These are phyloP conservation scores for Kalanchoe fedtschenkoi DNA, from an alignment of 164 flowering plant species.

Conservation along the genomic window DNA sequence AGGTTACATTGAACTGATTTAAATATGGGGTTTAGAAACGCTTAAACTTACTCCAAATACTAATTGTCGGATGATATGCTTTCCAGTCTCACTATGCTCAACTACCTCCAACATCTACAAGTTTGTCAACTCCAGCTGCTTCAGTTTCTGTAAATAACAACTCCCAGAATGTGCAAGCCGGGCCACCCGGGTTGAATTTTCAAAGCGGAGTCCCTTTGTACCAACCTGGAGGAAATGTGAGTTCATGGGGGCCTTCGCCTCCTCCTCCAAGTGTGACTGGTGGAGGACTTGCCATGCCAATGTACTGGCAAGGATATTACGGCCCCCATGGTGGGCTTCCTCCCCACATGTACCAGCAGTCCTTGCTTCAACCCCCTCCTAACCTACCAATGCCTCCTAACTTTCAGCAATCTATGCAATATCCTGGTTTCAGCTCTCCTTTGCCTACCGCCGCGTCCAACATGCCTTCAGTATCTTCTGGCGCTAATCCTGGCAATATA, in stretches of 20 bases:
- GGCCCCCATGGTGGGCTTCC: slow-evolving; percentile 54
- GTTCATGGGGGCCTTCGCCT: slow-evolving; percentile 71
- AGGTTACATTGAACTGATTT: background rate
- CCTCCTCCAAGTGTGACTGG: slow-evolving; percentile 51
- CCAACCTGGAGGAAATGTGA: slow-evolving; percentile 64
- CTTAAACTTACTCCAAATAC: background rate
- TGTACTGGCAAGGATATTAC: slow-evolving; percentile 88
- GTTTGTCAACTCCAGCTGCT: slow-evolving; percentile 44
- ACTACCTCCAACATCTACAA: slow-evolving; percentile 40
- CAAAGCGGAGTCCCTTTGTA: slow-evolving; percentile 69
- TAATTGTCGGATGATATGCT: background rate
- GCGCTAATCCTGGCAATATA: slow-evolving; percentile 23
- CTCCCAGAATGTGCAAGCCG: slow-evolving; percentile 41
- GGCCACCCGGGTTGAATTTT: slow-evolving; percentile 51
- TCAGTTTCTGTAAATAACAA: slow-evolving; percentile 39
- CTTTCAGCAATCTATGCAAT: slow-evolving; percentile 69
- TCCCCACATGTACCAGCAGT: slow-evolving; percentile 59
- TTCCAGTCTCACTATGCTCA: slow-evolving; percentile 23
- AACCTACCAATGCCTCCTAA: slow-evolving; percentile 60
- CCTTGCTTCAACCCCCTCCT: slow-evolving; percentile 66
- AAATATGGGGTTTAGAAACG: background rate
- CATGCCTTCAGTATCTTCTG: slow-evolving; percentile 25
- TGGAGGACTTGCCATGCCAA: slow-evolving; percentile 62
- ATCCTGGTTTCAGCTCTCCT: slow-evolving; percentile 42
- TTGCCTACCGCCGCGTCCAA: slow-evolving; percentile 34